Evolutionary conservation across 2,329 filamentous ascomycete species (phyloP), one percentile per base, ranked within the genome.

Genomic region (Trichoderma guizhouense): DNA sequence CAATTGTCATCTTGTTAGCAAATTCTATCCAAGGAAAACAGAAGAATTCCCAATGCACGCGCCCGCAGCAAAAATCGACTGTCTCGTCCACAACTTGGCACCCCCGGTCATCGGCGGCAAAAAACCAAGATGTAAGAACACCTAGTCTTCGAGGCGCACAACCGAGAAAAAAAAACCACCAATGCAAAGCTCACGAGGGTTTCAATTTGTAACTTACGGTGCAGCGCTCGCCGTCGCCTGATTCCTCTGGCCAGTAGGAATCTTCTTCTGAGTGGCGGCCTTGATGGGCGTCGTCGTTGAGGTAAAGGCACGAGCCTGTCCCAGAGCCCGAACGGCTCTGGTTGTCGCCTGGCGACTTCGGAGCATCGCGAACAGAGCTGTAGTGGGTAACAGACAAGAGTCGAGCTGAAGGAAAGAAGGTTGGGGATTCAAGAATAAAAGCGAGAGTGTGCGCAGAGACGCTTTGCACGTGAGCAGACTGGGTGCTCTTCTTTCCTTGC

Each of bases 1-100:
- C 77, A 87, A 89, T 77, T 95, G 93, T 79, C 95, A 89, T 74
- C 97, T 87, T 94, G 98, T 88, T 94, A 94, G 74, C 94, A 94
- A 79, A 97, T 93, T 82, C 97, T 96, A 72, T 90, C 92, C 75
- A 71, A 72, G 67, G 32, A 5, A n/a, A 53, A 69, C 12, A 18
- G 43, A 32, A 47, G 7, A 18, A 68, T 53, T 53, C 1, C 1
- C 9, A 51, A 30, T 30, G 34, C 98, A 30, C 30, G 43, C 63
- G 63, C 47, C 47, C 3, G 47, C 47, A 63, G 60, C 60, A 51
- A 51, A 51, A 51, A 51, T 21, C 5, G n/a, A 21, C 1, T 39
- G 36, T 39, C 36, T 51, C n/a, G 43, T 51, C n/a, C 83, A 98
- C 97, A 77, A 98, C 98, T 83, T 98, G 92, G 28, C 28, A n/a